Evolutionary conservation across 495 filamentous ascomycete species (phyloP).

Genomic region (Aspergillus carlsbadensis): DNA sequence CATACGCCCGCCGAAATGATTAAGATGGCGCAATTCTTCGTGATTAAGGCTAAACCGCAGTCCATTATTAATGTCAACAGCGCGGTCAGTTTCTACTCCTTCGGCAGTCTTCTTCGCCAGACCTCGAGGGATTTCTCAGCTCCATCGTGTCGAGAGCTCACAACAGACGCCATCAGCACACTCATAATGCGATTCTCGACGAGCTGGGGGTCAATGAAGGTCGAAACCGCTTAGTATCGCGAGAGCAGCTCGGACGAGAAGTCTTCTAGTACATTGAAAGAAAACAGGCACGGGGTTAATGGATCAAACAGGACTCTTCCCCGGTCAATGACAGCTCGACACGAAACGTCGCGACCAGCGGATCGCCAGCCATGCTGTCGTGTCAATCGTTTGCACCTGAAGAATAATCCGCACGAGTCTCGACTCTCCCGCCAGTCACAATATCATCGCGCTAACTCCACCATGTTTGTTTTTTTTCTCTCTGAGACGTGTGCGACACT

Average conservation of each 20-base stretch:
- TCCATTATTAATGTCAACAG: not conserved
- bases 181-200: not conserved
- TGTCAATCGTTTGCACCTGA: not conserved
- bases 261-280: not conserved
- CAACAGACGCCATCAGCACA: not conserved
- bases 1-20: slow-evolving; percentile 17
- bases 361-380: slow-evolving; percentile 7
- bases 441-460: slow-evolving; percentile 1
- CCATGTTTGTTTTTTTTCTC: slow-evolving; percentile 3
- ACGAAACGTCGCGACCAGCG: not conserved
- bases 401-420: not conserved
- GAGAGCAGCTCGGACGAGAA: not conserved
- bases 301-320: not conserved
- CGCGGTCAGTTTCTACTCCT: not conserved
- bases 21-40: slow-evolving; percentile 12
- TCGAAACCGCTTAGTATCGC: not conserved
- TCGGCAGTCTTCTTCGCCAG: not conserved
- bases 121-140: not conserved
- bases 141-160: not conserved
- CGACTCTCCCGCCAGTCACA: slow-evolving; percentile 3
- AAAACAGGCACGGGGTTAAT: not conserved
- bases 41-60: not conserved
- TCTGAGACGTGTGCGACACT: not conserved
- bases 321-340: slow-evolving; percentile 1
- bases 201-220: not conserved